Percentiles rank a stretch among this genome's conserved stretches.
phyloP scores from a whole-genome alignment of 345 rosid genomes.

The Salix brachista region DNA sequence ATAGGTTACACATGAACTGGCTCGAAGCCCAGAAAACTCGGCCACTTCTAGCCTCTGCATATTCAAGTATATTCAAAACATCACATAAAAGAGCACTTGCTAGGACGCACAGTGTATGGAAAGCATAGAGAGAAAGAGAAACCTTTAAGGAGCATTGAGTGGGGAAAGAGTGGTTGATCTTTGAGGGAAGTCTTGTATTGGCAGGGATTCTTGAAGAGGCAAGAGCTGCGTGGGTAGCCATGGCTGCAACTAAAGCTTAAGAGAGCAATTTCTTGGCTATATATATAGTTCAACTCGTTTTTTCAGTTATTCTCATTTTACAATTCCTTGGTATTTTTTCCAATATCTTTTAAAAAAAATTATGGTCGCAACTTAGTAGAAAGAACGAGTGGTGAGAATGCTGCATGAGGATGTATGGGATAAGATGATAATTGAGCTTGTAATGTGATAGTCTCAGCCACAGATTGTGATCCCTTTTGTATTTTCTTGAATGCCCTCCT shows the following conservation, averaged over 20 bases:
- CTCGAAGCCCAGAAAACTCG: conserved; percentile 77
- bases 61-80: neutral
- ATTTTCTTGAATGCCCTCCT: conserved; percentile 6
- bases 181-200: conserved; percentile 55
- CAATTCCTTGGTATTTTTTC: conserved; percentile 6
- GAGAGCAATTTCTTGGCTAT: conserved; percentile 11
- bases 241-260: conserved; percentile 40
- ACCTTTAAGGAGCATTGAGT: conserved; percentile 81
- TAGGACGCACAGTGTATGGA: neutral
- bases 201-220: conserved; percentile 77
- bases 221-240: conserved; percentile 93
- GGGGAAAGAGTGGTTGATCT: conserved; percentile 53
- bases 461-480: conserved; percentile 14
- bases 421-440: conserved; percentile 38
- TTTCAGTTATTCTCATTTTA: neutral
- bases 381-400: conserved; percentile 55
- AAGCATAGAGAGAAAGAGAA: conserved; percentile 1
- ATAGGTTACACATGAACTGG: conserved; percentile 34
- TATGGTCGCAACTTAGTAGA: conserved; percentile 42
- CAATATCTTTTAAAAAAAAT: neutral
- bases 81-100: neutral
- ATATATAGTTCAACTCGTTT: conserved; percentile 10
- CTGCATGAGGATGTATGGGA: conserved; percentile 35
- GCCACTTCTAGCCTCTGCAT: conserved; percentile 66
- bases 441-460: conserved; percentile 32